Evolutionary conservation across 176 grass and related monocot genomes (phyloP).

Genomic region (Carex scoparia): DNA sequence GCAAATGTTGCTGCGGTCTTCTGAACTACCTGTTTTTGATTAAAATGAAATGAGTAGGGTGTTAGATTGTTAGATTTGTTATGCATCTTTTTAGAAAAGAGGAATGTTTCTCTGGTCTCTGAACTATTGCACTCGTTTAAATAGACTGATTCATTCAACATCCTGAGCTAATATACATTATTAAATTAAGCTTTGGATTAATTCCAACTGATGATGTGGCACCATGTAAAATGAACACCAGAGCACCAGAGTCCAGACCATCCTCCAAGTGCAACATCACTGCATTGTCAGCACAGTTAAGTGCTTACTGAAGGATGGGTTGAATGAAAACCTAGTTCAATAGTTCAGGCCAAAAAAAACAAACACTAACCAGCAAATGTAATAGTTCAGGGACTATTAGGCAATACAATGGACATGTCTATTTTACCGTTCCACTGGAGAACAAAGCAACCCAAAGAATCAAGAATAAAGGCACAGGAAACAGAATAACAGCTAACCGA

Average conservation of each 20-base stretch:
- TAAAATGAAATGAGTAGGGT: not conserved
- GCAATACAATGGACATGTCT: too few species aligned
- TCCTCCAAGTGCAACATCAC: not conserved
- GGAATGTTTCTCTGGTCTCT: not conserved
- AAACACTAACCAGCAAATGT: too few species aligned
- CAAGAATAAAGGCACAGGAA: too few species aligned
- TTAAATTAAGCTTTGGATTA: not conserved
- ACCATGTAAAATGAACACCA: not conserved
- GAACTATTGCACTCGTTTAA: too few species aligned
- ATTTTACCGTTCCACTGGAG: too few species aligned
- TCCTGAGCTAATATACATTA: not conserved
- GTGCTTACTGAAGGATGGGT: not conserved
- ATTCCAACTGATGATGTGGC: not conserved
- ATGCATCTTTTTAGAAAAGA: not conserved
- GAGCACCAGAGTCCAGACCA: too few species aligned
- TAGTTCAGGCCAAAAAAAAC: not conserved
- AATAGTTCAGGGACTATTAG: not conserved
- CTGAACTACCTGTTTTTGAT: slow-evolving; percentile 64
- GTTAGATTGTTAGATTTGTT: not conserved
- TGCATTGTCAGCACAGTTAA: not conserved
- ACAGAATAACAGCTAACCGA: too few species aligned
- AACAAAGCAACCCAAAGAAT: too few species aligned
- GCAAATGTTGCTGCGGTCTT: slow-evolving; percentile 94
- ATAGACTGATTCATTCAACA: not conserved
- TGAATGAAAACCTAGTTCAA: not conserved